A percentile compares a stretch with the other conserved stretches of the same genome.
Evolutionary conservation across 805 yeast genomes (phyloP).

Genomic region (Sugiyamaella mastotermitis): DNA sequence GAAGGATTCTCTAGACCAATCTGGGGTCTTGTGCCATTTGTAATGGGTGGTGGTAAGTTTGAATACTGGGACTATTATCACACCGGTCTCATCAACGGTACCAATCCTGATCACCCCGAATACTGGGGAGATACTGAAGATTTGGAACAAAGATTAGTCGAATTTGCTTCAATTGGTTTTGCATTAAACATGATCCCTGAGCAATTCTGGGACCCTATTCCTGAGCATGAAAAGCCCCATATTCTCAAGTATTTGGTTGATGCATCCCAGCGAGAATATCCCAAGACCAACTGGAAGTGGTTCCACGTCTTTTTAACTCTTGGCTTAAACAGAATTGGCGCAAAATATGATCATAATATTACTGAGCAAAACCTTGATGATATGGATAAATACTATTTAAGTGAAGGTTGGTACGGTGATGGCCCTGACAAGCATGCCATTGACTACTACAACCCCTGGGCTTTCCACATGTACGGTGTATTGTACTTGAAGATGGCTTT

Average conservation of each 20-base stretch:
- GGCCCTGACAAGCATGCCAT: constrained; percentile 22
- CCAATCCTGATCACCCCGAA: constrained; percentile 23
- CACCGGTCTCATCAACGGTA: constrained; percentile 24
- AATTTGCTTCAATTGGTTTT: constrained; percentile 28
- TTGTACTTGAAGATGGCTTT: constrained; percentile 20
- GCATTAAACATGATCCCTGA: constrained; percentile 25
- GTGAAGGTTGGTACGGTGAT: constrained; percentile 31
- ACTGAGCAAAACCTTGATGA: constrained; percentile 22
- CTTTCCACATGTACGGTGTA: constrained; percentile 28
- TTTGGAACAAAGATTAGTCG: constrained; percentile 25
- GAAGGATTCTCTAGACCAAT: constrained; percentile 28
- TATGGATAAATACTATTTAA: constrained; percentile 23
- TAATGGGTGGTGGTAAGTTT: constrained; percentile 19
- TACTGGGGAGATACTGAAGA: constrained; percentile 26
- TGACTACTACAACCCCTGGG: constrained; percentile 30
- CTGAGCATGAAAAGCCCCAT: constrained; percentile 17
- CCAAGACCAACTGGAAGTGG: constrained; percentile 21
- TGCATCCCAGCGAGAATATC: constrained; percentile 15
- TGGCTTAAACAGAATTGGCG: constrained; percentile 25
- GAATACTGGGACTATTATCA: constrained; percentile 20
- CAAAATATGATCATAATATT: constrained; percentile 13
- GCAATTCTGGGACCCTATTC: constrained; percentile 25
- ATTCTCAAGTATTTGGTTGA: constrained; percentile 17
- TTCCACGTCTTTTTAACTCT: constrained; percentile 27
- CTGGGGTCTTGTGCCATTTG: constrained; percentile 27